A percentile compares a stretch with the other conserved stretches of the same genome.
Conservation (phyloP, 192 early-diverging fungal species). For the Dissophora globulifera region DNA sequence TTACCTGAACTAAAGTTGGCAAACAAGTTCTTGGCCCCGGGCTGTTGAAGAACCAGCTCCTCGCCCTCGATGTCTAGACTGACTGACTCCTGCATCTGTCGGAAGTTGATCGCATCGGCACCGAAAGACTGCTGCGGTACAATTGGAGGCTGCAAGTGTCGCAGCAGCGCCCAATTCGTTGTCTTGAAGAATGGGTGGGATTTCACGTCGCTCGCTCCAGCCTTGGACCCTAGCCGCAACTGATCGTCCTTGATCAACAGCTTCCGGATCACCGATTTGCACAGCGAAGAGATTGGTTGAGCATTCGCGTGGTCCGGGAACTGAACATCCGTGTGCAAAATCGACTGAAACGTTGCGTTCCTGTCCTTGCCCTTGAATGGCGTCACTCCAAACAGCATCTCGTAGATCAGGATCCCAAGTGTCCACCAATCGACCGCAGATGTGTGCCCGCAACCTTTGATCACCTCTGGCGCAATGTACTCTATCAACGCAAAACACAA, state of each 20-base stretch:
- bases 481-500: constrained; percentile 11
- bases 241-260: constrained; percentile 93
- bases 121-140: constrained; percentile 71
- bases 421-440: constrained; percentile 99
- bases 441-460: constrained; percentile 96
- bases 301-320: constrained; percentile 69
- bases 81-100: constrained; percentile 71
- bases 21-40: constrained; percentile 65
- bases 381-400: constrained; percentile 97
- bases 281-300: constrained; percentile 53
- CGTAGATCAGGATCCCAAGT: constrained; percentile 96
- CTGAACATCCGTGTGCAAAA: constrained; percentile 84
- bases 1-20: constrained; percentile 71
- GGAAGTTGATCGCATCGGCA: constrained; percentile 77
- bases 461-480: constrained; percentile 69
- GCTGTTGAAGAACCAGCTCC: constrained; percentile 50
- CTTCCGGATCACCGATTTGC: constrained; percentile 84
- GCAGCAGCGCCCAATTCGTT: constrained; percentile 92
- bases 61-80: constrained; percentile 78
- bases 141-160: constrained; percentile 89
- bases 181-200: constrained; percentile 90
- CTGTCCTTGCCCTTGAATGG: constrained; percentile 96
- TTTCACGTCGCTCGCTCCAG: constrained; percentile 96
- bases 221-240: constrained; percentile 85
- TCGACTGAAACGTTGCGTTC: constrained; percentile 91